Base-by-base conservation (phyloP, 208 protist genomes). In the Crithidia bombi region DNA sequence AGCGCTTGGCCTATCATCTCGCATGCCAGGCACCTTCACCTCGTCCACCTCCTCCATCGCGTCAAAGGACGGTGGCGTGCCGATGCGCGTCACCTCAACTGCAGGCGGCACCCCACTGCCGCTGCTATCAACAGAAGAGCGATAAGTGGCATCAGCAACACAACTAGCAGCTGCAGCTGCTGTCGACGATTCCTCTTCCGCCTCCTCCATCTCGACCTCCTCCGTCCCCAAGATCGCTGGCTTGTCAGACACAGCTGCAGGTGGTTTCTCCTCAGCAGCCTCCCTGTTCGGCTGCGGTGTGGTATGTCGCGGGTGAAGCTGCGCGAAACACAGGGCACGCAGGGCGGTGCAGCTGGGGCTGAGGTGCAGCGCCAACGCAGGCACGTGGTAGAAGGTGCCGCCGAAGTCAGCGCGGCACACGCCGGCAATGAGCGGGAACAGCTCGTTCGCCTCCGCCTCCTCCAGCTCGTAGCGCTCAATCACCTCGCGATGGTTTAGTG, bases 351-450 rank as follows among this genome's bases (percentile, higher is more conserved):
- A 46, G 59, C 43, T 52, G 33, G 75, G 33, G 65, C 47, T 57
- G 41, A 54, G 21, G 39, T 92, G 86, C 69, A 82, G 75, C 15
- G 73, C 80, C 9, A 89, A 36, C 21, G 76, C 43, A 7, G 81
- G 76, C n/a, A 77, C 73, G 54, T 84, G 66, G 49, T 90, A 89
- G 32, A 73, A 75, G 9, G 78, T 38, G 36, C 81, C 66, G 14
- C 83, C 84, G 70, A 87, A 93, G 32, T 79, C 78, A 3, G 58
- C 65, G n/a, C 81, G 82, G 28, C 78, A 79, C 21, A 41, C 49
- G 10, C 69, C 17, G 14, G 75, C 39, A 33, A 88, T 58, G 23
- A 81, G 46, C 9, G 57, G 49, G 54, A 65, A 91, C 21, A 88
- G 55, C n/a, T 50, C 62, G 26, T 78, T 65, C 3, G 35, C 19